These are phyloP conservation scores for Acorus gramineus DNA, from an alignment of 106 monocot genomes.

Conservation along the genomic window DNA sequence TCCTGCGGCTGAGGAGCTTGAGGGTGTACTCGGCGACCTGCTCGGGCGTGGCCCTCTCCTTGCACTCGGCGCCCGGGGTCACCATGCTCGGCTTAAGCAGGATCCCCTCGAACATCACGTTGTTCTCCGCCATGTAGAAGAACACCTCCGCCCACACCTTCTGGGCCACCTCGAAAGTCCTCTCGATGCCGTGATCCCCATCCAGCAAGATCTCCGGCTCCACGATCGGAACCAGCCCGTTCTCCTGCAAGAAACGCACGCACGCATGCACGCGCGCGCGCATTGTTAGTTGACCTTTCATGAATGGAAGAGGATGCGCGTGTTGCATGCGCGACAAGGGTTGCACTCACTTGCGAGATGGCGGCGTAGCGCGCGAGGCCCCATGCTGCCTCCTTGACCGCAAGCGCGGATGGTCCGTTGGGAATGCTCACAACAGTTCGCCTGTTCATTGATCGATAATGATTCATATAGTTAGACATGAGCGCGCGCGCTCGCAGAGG, in stretches of 20 bases:
- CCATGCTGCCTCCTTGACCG: slow-evolving; percentile 70
- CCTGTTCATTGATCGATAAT: not conserved
- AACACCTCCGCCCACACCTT: slow-evolving; percentile 36
- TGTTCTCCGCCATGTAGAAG: slow-evolving; percentile 36
- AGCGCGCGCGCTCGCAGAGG: too few species aligned
- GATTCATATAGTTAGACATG: too few species aligned
- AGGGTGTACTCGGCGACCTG: slow-evolving; percentile 32
- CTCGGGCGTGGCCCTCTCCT: slow-evolving; percentile 26
- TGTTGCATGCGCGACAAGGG: not conserved
- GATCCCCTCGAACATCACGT: slow-evolving; percentile 32
- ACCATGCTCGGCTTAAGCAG: slow-evolving; percentile 40
- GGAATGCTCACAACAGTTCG: slow-evolving; percentile 34
- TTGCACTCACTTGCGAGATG: slow-evolving; percentile 34
- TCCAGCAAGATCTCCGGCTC: slow-evolving; percentile 42
- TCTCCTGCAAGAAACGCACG: slow-evolving; percentile 9
- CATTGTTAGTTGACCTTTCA: too few species aligned
- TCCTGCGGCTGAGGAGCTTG: slow-evolving; percentile 18
- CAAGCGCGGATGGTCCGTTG: slow-evolving; percentile 56
- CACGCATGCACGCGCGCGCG: too few species aligned
- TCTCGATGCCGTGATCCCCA: slow-evolving; percentile 32
- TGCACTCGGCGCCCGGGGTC: slow-evolving; percentile 38
- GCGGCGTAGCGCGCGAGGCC: slow-evolving; percentile 59
- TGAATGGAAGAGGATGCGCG: not conserved
- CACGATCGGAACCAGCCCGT: slow-evolving; percentile 32
- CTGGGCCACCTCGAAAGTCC: slow-evolving; percentile 31